Conservation (phyloP, 176 grass and related monocot genomes). For the Hsuehochloa calcarea region DNA sequence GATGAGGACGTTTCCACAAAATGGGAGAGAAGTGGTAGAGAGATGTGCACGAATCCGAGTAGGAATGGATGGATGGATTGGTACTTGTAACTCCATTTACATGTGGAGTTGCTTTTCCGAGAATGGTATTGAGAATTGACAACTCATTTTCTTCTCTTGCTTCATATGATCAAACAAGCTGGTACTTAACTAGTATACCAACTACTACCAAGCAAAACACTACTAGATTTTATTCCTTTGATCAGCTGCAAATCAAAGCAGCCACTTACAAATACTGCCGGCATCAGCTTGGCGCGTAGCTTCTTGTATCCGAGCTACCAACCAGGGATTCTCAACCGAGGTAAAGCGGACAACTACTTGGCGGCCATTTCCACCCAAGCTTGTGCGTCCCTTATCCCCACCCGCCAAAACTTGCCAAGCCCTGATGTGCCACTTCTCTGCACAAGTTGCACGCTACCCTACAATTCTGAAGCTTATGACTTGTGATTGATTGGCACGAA, state of each 20-base stretch:
- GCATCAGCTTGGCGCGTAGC: neutral
- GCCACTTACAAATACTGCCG: neutral
- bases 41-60: no score
- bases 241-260: neutral
- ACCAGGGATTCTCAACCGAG: neutral
- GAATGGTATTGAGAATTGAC: neutral
- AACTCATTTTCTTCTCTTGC: neutral
- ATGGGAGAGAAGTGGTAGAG: no score
- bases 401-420: neutral
- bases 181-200: neutral
- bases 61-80: no score
- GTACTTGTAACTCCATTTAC: no score
- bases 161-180: neutral
- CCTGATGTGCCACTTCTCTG: neutral
- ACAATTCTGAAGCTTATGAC: neutral
- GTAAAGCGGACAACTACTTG: slow-evolving; percentile 11
- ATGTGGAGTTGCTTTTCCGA: no score
- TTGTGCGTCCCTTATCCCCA: slow-evolving; percentile 9
- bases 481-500: neutral
- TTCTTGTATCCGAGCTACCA: neutral
- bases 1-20: no score
- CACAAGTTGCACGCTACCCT: slow-evolving; percentile 38
- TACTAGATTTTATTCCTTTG: neutral
- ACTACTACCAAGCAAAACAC: neutral
- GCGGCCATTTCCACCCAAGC: neutral